These are phyloP conservation scores for Digitaria exilis DNA, from an alignment of 202 grass and related monocot genomes.

Conservation along the genomic window DNA sequence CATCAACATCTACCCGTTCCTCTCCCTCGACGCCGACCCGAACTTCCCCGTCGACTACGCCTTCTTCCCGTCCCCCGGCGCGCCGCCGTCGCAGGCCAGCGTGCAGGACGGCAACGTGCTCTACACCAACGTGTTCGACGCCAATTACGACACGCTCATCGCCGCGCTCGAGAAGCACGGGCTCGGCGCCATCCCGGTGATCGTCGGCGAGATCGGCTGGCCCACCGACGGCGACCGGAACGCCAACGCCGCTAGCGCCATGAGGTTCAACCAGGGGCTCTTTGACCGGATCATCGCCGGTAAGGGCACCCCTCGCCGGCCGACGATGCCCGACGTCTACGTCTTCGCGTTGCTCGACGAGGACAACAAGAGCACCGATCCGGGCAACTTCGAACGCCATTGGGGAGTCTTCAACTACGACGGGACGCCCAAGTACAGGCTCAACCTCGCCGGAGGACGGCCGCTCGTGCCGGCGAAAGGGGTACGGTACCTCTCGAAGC, in stretches of 20 bases:
- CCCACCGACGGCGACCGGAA: slow-evolving; percentile 87
- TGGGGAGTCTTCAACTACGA: slow-evolving; percentile 99
- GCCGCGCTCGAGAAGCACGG: slow-evolving; percentile 85
- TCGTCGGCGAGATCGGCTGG: slow-evolving; percentile 96
- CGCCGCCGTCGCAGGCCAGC: slow-evolving; percentile 46
- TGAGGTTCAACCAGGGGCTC: slow-evolving; percentile 87
- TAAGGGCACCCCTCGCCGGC: slow-evolving; percentile 70
- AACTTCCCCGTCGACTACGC: slow-evolving; percentile 90
- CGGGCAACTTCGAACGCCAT: slow-evolving; percentile 96
- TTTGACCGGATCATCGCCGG: slow-evolving; percentile 65
- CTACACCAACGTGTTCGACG: slow-evolving; percentile 96
- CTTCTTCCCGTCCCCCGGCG: slow-evolving; percentile 67
- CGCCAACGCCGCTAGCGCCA: slow-evolving; percentile 56
- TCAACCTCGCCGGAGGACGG: slow-evolving; percentile 46
- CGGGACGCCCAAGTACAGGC: slow-evolving; percentile 70
- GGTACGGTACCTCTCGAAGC: slow-evolving; percentile 69
- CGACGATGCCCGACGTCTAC: slow-evolving; percentile 83
- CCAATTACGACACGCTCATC: slow-evolving; percentile 97
- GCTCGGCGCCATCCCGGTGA: slow-evolving; percentile 63
- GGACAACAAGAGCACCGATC: slow-evolving; percentile 82
- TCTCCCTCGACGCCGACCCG: slow-evolving; percentile 72
- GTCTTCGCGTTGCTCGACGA: slow-evolving; percentile 87
- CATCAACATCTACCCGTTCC: slow-evolving; percentile 99
- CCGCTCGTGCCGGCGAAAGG: slow-evolving; percentile 61
- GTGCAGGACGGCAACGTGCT: slow-evolving; percentile 72